These are phyloP conservation scores for Starmerella scarabaei DNA, from an alignment of 805 yeast genomes.

Conservation along the genomic window DNA sequence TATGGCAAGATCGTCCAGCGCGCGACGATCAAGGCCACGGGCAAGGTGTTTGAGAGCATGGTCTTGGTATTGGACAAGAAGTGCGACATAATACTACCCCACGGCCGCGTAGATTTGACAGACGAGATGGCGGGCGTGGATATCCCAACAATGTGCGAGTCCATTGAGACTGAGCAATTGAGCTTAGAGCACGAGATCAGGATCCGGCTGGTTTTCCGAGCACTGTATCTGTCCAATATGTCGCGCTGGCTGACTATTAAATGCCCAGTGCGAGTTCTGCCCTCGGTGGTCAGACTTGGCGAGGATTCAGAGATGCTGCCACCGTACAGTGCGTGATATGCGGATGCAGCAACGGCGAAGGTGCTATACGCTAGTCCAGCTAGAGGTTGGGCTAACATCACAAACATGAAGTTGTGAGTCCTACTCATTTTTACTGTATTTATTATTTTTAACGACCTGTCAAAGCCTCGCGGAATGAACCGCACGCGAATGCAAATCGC, in stretches of 20 bases:
- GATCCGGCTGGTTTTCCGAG: slow-evolving; percentile 6
- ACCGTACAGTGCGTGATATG: too few relatives aligned
- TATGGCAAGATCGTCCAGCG: slow-evolving; percentile 1
- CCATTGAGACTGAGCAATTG: slow-evolving; percentile 1
- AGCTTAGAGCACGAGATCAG: not conserved
- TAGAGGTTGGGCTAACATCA: too few relatives aligned
- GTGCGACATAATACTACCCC: not conserved
- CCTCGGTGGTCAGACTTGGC: slow-evolving; percentile 4
- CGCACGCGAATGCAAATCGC: too few relatives aligned
- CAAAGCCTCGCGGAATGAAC: too few relatives aligned
- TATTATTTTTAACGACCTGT: too few relatives aligned
- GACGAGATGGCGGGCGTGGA: slow-evolving; percentile 8
- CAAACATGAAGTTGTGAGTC: too few relatives aligned
- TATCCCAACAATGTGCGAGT: slow-evolving; percentile 7
- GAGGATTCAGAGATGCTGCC: too few relatives aligned
- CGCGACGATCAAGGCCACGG: not conserved
- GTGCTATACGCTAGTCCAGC: too few relatives aligned
- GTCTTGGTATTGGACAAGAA: not conserved
- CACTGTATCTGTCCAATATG: slow-evolving; percentile 4
- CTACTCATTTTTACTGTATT: too few relatives aligned
- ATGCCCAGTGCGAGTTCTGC: slow-evolving; percentile 5
- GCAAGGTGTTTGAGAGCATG: not conserved
- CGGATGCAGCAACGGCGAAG: too few relatives aligned
- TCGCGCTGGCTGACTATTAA: slow-evolving; percentile 7
- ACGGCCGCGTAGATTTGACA: not conserved